phyloP scores from a whole-genome alignment of 805 yeast genomes.

The Monosporozyma aerobia region DNA sequence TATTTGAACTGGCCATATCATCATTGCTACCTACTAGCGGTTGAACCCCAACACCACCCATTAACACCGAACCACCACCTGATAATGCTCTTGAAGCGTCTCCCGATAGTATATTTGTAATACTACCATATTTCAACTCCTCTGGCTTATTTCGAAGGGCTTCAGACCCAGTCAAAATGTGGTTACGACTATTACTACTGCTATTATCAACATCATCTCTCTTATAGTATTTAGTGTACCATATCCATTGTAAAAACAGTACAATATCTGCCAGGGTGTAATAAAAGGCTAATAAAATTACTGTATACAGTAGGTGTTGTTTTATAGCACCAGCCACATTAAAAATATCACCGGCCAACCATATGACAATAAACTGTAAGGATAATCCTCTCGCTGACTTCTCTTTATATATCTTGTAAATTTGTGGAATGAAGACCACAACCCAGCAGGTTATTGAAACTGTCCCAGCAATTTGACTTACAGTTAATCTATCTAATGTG shows the following conservation, averaged over 20 bases:
- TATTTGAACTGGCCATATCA: neutral
- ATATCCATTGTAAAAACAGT: conserved; percentile 71
- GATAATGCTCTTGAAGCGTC: neutral
- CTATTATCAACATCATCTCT: neutral
- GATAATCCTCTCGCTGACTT: conserved; percentile 88
- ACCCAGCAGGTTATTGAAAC: conserved; percentile 98
- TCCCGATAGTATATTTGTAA: neutral
- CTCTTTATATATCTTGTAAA: conserved; percentile 80
- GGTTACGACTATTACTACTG: no score
- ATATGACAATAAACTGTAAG: conserved; percentile 70
- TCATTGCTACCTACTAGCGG: neutral
- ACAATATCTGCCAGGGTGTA: conserved; percentile 88
- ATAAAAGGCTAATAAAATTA: conserved; percentile 85
- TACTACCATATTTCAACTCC: conserved; percentile 18
- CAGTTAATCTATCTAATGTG: conserved; percentile 54
- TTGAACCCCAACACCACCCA: neutral
- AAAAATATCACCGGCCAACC: conserved; percentile 92
- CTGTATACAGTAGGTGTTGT: conserved; percentile 88
- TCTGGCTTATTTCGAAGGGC: conserved; percentile 25
- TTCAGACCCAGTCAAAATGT: conserved; percentile 31
- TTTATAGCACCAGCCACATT: conserved; percentile 84
- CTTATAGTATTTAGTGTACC: conserved; percentile 34
- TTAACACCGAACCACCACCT: neutral
- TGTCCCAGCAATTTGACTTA: conserved; percentile 64
- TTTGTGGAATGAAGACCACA: conserved; percentile 93